A percentile compares a stretch with the other conserved stretches of the same genome.
phyloP scores from a whole-genome alignment of 495 filamentous ascomycete genomes.

The Sphaerosporella brunnea region DNA sequence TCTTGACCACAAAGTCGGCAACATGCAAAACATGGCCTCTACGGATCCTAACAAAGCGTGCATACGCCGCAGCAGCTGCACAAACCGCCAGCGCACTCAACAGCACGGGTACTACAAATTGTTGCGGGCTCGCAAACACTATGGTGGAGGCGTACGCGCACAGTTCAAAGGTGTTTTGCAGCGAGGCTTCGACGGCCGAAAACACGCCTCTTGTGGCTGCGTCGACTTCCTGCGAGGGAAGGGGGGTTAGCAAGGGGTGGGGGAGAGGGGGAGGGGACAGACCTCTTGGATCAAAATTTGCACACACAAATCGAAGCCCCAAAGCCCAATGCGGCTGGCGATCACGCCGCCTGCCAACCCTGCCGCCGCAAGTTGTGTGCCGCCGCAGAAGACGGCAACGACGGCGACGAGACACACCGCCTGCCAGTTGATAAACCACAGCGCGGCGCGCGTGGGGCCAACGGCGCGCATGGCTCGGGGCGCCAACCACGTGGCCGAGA shows the following conservation, averaged over 20 bases:
- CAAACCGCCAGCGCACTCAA: conserved; percentile 38
- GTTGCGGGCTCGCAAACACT: conserved; percentile 35
- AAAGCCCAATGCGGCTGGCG: conserved; percentile 45
- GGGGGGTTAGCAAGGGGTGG: background rate
- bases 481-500: conserved; percentile 33
- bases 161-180: conserved; percentile 51
- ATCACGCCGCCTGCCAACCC: conserved; percentile 36
- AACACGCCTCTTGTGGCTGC: conserved; percentile 37
- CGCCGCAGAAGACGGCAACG: conserved; percentile 29
- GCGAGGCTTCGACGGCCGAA: conserved; percentile 41
- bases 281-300: conserved; percentile 52
- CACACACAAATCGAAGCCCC: conserved; percentile 49
- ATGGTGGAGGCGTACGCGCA: conserved; percentile 44
- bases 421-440: conserved; percentile 52
- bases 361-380: conserved; percentile 27
- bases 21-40: conserved; percentile 47
- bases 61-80: conserved; percentile 35
- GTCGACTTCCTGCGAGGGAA: conserved; percentile 31
- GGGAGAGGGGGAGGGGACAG: conserved; percentile 11
- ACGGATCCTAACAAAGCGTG: conserved; percentile 37
- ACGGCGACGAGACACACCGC: conserved; percentile 33
- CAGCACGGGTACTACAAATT: conserved; percentile 44
- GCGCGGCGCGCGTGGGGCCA: conserved; percentile 38
- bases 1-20: background rate
- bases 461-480: conserved; percentile 37